These are phyloP conservation scores for Silene uniflora DNA, from an alignment of 148 eudicot genomes.

Conservation along the genomic window DNA sequence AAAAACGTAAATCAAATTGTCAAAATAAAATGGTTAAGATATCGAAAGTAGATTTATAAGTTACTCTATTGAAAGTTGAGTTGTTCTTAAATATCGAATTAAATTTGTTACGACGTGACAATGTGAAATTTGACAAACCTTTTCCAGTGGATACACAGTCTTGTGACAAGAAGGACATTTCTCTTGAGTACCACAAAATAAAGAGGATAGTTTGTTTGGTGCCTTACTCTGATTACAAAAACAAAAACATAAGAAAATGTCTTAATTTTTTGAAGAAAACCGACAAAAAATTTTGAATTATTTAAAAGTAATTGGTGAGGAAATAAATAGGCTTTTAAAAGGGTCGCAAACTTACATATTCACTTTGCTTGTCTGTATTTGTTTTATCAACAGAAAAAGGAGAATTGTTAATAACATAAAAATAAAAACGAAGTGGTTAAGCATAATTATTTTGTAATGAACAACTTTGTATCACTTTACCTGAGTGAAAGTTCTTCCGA, in stretches of 20 bases:
- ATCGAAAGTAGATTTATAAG: no score
- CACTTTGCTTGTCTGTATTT: constrained; percentile 52
- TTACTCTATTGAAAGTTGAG: no score
- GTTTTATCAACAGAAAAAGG: constrained; percentile 12
- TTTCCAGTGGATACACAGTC: constrained; percentile 92
- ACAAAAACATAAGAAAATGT: not conserved
- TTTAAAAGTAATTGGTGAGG: not conserved
- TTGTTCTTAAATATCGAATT: no score
- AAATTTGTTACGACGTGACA: not conserved
- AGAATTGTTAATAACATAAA: not conserved
- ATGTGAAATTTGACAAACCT: constrained; percentile 36
- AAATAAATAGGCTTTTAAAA: not conserved
- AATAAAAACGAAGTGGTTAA: no score
- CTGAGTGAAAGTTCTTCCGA: constrained; percentile 80
- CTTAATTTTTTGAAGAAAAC: no score
- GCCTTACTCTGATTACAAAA: constrained; percentile 37
- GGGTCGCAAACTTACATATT: constrained; percentile 40
- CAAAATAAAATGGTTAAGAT: no score
- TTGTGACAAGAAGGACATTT: constrained; percentile 74
- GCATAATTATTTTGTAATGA: not conserved
- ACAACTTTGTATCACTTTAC: constrained; percentile 26
- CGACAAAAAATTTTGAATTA: no score
- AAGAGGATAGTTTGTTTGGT: constrained; percentile 69
- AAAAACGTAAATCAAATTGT: not conserved
- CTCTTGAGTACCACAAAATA: constrained; percentile 85